phyloP scores from a whole-genome alignment of 1,284 basidiomycete genomes.

The Dichomitus squalens region DNA sequence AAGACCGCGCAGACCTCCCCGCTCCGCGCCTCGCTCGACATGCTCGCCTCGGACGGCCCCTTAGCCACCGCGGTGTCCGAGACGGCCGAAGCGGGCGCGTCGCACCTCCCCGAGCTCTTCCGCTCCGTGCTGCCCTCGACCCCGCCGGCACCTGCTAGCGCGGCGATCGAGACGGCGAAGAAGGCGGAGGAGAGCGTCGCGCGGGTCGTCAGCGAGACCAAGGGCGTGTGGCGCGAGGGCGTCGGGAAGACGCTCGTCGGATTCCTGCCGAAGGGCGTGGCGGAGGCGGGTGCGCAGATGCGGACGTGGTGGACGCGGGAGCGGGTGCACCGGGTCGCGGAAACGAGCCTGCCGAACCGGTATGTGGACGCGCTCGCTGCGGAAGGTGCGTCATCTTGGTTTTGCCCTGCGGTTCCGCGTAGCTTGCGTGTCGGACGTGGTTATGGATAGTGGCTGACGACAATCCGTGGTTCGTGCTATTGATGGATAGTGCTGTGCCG shows the following conservation, averaged over 20 bases:
- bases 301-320: constrained; percentile 60
- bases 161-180: constrained; percentile 24
- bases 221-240: constrained; percentile 22
- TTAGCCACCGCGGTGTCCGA: constrained; percentile 51
- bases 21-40: constrained; percentile 51
- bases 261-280: constrained; percentile 36
- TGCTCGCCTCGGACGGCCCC: constrained; percentile 59
- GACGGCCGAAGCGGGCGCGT: constrained; percentile 43
- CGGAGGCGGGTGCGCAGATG: constrained; percentile 27
- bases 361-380: constrained; percentile 61
- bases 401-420: not conserved
- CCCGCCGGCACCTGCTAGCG: constrained; percentile 28
- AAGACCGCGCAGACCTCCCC: constrained; percentile 45
- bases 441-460: no score
- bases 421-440: not conserved
- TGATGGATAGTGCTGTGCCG: constrained; percentile 59
- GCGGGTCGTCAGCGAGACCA: constrained; percentile 17
- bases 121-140: constrained; percentile 44
- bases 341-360: constrained; percentile 55
- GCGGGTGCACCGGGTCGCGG: constrained; percentile 51
- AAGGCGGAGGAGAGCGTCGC: constrained; percentile 27
- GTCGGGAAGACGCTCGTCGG: constrained; percentile 10
- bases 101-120: constrained; percentile 63
- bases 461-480: not conserved
- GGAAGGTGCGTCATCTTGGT: constrained; percentile 50